Evolutionary conservation across 2,329 filamentous ascomycete genomes (phyloP).

Genomic region (Neoscytalidium dimidiatum): DNA sequence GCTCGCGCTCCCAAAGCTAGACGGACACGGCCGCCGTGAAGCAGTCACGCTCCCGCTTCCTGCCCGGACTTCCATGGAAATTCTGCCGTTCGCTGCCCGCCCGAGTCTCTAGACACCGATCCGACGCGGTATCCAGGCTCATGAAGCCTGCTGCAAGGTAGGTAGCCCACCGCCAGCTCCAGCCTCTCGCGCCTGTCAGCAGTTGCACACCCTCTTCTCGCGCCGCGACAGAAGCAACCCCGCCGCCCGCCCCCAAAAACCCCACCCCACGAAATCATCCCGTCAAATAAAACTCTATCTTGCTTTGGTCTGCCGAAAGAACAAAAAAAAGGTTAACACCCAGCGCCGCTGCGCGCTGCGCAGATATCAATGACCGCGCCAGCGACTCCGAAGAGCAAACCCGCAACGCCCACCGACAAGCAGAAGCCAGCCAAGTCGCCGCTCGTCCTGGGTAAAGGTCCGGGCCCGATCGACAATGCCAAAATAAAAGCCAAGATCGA

Average conservation of each 20-base stretch:
- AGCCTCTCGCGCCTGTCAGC: slow-evolving; percentile 10
- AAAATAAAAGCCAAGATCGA: slow-evolving; percentile 74
- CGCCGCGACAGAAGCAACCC: not conserved
- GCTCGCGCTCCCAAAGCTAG: not conserved
- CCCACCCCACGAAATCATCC: not conserved
- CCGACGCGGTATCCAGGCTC: slow-evolving; percentile 11
- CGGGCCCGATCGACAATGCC: slow-evolving; percentile 43
- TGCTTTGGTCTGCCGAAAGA: no score
- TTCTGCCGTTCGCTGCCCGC: not conserved
- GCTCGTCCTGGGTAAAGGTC: slow-evolving; percentile 42
- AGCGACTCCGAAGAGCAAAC: slow-evolving; percentile 32
- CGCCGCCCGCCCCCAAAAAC: not conserved
- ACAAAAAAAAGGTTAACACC: not conserved
- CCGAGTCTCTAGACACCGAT: slow-evolving; percentile 1
- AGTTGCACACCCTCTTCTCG: not conserved
- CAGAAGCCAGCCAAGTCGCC: slow-evolving; percentile 29
- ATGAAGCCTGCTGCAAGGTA: slow-evolving; percentile 19
- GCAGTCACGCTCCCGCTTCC: not conserved
- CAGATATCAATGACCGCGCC: slow-evolving; percentile 19
- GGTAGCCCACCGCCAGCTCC: slow-evolving; percentile 13
- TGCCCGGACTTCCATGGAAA: not conserved
- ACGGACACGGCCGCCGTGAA: not conserved
- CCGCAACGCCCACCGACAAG: slow-evolving; percentile 6
- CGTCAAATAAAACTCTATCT: no score
- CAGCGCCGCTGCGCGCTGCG: not conserved